Base-by-base conservation (phyloP, 192 early-diverging fungal species). In the Gryganskiella cystojenkinii region DNA sequence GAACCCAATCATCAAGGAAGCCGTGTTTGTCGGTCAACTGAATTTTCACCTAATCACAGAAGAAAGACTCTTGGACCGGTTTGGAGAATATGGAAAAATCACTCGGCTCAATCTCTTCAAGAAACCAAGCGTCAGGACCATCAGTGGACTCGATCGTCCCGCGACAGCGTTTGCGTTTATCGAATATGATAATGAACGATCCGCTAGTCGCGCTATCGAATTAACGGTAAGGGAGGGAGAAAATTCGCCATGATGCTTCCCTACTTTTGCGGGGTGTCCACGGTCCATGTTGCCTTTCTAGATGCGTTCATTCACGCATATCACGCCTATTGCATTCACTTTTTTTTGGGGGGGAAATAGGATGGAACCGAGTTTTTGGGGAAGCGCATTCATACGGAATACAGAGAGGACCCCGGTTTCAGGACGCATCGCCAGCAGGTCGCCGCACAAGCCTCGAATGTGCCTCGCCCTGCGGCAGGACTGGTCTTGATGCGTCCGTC, bases 11-110 rank as follows among this genome's bases (percentile, higher is more conserved):
- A 89, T 91, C 50, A 83, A 81, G n/a, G 47, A 56, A 7, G 79
- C 87, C 44, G 80, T 94, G 20, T 91, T 89, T 70, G 76, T 94
- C 4, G 92, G 91, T 3, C 87, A 92, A 40, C 80, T 94, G 13
- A 88, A 90, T 44, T 83, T 78, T 19, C 56, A 66, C 0, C 19
- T 64, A 2, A 62, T 80, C 10, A 92, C 88, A 4, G 56, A 82
- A 22, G 75, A 83, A 15, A 45, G 70, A 6, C 71, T 94, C 14
- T 49, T 72, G 3, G 80, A 87, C 28, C 58, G 70, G 19, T 93
- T 93, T 79, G 59, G 64, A 5, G 42, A 53, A 30, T 91, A 90
- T 49, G 93, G 93, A 1, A 54, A 47, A 17, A 86, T 94, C 20
- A 44, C 65, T 19, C 56, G 81, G 35, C 25, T 90, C 19, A 63